Conservation (phyloP, 1,284 basidiomycete genomes). For the Amylostereum chailletii region DNA sequence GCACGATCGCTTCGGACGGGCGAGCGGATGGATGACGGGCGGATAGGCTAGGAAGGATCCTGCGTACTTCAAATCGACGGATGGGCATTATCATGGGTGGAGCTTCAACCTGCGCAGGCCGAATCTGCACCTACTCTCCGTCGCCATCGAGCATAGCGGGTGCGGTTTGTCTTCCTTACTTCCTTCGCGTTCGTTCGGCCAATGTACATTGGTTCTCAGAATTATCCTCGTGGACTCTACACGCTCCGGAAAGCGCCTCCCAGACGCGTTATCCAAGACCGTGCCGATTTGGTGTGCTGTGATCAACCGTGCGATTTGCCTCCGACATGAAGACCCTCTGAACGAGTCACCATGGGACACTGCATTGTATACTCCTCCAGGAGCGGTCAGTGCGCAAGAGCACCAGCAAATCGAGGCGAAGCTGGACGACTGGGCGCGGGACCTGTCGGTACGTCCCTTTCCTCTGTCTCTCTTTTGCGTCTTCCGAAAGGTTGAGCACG, state of each 20-base stretch:
- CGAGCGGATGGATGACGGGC: no score
- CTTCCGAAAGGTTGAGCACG: background rate
- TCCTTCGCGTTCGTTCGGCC: background rate
- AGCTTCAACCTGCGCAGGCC: slow-evolving; percentile 80
- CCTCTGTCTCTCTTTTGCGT: background rate
- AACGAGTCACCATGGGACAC: slow-evolving; percentile 37
- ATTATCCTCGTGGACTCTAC: slow-evolving; percentile 91
- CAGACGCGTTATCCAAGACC: slow-evolving; percentile 92
- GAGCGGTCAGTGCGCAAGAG: slow-evolving; percentile 61
- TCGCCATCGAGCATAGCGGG: slow-evolving; percentile 54
- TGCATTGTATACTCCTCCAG: slow-evolving; percentile 57
- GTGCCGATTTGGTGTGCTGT: slow-evolving; percentile 95
- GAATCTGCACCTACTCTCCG: slow-evolving; percentile 73
- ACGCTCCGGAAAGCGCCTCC: slow-evolving; percentile 86
- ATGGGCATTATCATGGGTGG: slow-evolving; percentile 88
- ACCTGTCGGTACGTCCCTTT: slow-evolving; percentile 40
- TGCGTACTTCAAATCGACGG: slow-evolving; percentile 96
- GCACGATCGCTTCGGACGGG: background rate
- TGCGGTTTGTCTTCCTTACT: slow-evolving; percentile 21
- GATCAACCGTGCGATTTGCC: slow-evolving; percentile 65
- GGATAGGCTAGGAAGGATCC: slow-evolving; percentile 29
- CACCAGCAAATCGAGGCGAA: slow-evolving; percentile 60
- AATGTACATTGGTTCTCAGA: slow-evolving; percentile 28
- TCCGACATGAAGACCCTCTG: slow-evolving; percentile 12
- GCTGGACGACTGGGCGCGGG: slow-evolving; percentile 58